Percentiles rank a stretch among this genome's conserved stretches.
Evolutionary conservation across 2,329 filamentous ascomycete species (phyloP).

Genomic region (Talaromyces verruculosus): DNA sequence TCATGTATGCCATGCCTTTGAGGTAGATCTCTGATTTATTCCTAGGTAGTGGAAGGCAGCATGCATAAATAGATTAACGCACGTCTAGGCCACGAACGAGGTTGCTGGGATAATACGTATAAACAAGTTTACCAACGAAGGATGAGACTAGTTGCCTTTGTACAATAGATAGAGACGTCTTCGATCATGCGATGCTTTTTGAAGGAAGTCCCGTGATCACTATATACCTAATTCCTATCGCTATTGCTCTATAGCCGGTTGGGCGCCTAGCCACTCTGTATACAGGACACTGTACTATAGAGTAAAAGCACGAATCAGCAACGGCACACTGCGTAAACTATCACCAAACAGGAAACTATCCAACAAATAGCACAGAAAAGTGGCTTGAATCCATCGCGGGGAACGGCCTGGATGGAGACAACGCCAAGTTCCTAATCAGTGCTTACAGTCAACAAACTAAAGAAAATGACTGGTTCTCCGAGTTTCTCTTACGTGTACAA

Average conservation of each 20-base stretch:
- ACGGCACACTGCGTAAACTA: not conserved
- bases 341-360: not conserved
- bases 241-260: not conserved
- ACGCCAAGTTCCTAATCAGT: not conserved
- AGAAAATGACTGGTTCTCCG: slow-evolving; percentile 1
- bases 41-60: not conserved
- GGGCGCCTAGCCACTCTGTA: not conserved
- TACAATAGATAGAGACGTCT: not conserved
- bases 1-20: not conserved
- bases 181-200: not conserved
- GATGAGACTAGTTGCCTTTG: not conserved
- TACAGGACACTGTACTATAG: not conserved
- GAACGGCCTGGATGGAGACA: not conserved
- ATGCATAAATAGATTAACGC: not conserved
- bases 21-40: not conserved
- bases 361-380: not conserved
- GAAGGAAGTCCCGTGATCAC: not conserved
- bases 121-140: not conserved
- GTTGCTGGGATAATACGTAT: not conserved
- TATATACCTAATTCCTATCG: not conserved
- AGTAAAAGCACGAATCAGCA: not conserved
- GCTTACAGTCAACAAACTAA: not conserved
- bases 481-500: slow-evolving; percentile 10
- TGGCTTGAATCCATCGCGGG: slow-evolving; percentile 6
- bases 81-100: not conserved